Evolutionary conservation across 768 basidiomycete species (phyloP).

Genomic region (Boletales sp.): DNA sequence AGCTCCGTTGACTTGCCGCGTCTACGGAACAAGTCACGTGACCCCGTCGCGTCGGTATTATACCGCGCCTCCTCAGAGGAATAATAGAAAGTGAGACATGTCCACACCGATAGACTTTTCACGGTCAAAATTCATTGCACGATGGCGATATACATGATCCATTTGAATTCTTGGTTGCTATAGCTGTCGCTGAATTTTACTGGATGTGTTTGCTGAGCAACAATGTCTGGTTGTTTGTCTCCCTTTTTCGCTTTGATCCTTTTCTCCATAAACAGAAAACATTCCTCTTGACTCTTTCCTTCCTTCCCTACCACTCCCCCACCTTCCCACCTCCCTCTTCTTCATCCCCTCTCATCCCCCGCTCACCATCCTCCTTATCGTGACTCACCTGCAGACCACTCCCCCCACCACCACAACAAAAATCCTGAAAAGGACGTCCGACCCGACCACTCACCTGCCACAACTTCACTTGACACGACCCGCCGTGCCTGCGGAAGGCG

Average conservation of each 20-base stretch:
- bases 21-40: conserved; percentile 14
- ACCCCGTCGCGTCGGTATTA: conserved; percentile 10
- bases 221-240: conserved; percentile 14
- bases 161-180: background rate
- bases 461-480: background rate
- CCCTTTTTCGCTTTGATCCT: conserved; percentile 7
- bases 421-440: background rate
- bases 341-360: background rate
- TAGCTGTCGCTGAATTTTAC: background rate
- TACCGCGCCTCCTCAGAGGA: conserved; percentile 5
- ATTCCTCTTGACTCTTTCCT: background rate
- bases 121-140: background rate
- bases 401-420: background rate
- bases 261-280: conserved; percentile 12
- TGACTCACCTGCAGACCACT: background rate
- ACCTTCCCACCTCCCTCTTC: background rate
- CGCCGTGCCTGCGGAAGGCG: too few species aligned
- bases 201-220: too few species aligned
- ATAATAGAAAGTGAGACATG: conserved; percentile 19
- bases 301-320: background rate
- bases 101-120: background rate
- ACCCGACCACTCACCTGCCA: conserved; percentile 6
- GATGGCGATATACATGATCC: background rate
- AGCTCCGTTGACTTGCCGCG: conserved; percentile 16
- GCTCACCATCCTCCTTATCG: background rate